phyloP scores from a whole-genome alignment of 768 basidiomycete genomes.

The Suillus fuscotomentosus region DNA sequence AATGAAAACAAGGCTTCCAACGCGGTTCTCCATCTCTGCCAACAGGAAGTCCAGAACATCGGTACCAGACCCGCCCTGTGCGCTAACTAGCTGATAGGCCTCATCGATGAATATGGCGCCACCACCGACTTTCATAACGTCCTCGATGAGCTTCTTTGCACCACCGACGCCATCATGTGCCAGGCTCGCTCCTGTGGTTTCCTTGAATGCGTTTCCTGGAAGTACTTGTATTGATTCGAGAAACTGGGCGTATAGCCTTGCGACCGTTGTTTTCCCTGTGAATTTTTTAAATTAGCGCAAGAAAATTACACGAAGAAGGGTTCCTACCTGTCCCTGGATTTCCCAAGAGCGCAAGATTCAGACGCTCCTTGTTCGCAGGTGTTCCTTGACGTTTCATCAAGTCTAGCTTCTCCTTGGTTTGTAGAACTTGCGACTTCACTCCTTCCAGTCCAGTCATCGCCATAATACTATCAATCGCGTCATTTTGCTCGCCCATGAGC shows the following conservation, averaged over 20 bases:
- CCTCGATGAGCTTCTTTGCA: constrained; percentile 46
- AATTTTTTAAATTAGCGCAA: neutral
- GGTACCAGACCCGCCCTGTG: constrained; percentile 42
- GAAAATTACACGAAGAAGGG: neutral
- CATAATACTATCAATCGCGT: constrained; percentile 56
- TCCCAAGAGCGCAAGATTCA: constrained; percentile 57
- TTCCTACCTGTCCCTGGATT: constrained; percentile 66
- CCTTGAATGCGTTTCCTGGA: constrained; percentile 47
- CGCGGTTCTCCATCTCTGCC: constrained; percentile 66
- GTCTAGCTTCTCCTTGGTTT: constrained; percentile 54
- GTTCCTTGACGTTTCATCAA: constrained; percentile 42
- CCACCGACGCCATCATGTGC: constrained; percentile 52
- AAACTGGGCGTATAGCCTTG: constrained; percentile 57
- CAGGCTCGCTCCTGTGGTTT: constrained; percentile 56
- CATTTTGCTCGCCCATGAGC: constrained; percentile 46
- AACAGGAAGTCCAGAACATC: constrained; percentile 63
- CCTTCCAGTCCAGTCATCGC: constrained; percentile 58
- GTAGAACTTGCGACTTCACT: constrained; percentile 52
- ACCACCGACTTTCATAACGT: constrained; percentile 47
- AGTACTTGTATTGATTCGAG: constrained; percentile 48
- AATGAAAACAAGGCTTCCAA: constrained; percentile 60
- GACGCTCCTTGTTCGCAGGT: constrained; percentile 47
- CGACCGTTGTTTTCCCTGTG: constrained; percentile 64
- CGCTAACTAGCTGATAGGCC: constrained; percentile 56
- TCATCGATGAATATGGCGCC: constrained; percentile 65